Evolutionary conservation across 2,329 filamentous ascomycete species (phyloP).

Genomic region (Verticillium nubilum): DNA sequence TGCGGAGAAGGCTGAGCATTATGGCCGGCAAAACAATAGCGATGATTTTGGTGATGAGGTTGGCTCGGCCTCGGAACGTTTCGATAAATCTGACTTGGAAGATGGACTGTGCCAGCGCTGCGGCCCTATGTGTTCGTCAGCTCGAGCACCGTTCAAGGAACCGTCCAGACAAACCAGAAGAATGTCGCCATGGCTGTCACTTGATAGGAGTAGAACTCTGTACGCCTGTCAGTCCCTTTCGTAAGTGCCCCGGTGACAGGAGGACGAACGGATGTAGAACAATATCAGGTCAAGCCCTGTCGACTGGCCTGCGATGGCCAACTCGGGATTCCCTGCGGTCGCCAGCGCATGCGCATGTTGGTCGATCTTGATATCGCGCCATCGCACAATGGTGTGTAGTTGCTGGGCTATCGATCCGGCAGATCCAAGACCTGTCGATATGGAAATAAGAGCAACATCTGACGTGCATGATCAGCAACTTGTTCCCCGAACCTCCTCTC

Average conservation of each 20-base stretch:
- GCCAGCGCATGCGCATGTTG: slow-evolving; percentile 29
- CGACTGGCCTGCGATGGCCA: slow-evolving; percentile 35
- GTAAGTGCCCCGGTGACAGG: background rate
- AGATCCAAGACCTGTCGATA: slow-evolving; percentile 28
- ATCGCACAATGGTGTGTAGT: slow-evolving; percentile 31
- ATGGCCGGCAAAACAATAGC: slow-evolving; percentile 1
- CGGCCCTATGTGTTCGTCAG: background rate
- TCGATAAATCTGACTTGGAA: slow-evolving; percentile 4
- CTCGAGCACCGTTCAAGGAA: background rate
- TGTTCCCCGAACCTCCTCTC: background rate
- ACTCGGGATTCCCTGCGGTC: slow-evolving; percentile 29
- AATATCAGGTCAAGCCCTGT: slow-evolving; percentile 34
- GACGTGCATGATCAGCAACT: slow-evolving; percentile 4
- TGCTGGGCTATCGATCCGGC: slow-evolving; percentile 36
- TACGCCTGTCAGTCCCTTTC: slow-evolving; percentile 9
- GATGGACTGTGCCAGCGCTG: slow-evolving; percentile 3
- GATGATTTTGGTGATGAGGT: background rate
- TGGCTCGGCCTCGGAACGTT: slow-evolving; percentile 1
- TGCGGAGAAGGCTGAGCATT: background rate
- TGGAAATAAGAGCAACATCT: slow-evolving; percentile 35
- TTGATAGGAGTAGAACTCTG: slow-evolving; percentile 46
- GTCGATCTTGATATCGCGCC: slow-evolving; percentile 30
- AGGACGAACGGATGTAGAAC: slow-evolving; percentile 40
- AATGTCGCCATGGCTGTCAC: slow-evolving; percentile 39
- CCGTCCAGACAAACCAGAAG: slow-evolving; percentile 31